Base-by-base conservation (phyloP, 2,329 filamentous ascomycete species). In the Penicillium sp. region DNA sequence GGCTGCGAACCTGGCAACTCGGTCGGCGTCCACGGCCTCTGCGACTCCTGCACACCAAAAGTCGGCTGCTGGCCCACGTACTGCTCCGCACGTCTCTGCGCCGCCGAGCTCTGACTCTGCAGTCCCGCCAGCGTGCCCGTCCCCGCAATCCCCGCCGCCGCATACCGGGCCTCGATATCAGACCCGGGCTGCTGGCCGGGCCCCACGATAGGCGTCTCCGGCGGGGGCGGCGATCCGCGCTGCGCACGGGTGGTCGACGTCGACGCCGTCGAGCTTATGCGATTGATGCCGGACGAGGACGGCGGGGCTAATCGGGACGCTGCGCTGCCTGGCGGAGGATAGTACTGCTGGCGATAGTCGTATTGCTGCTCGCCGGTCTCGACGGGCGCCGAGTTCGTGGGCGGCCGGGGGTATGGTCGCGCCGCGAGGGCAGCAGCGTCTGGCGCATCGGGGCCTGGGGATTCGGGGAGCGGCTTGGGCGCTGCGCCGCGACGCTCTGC, bases 241-340 rank as follows among this genome's bases (percentile, higher is more conserved):
- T 90, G 93, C 20, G 95, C 95, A 65, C 91, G 88, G 2, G 94
- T 97, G 0, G 95, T 99, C 2, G 93, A 96, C 12, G 88, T 96
- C 0, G 95, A 98, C 14, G 94, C 92, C 7, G 91, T 96, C 2
- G 94, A 97, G 69, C 84, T 86, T 63, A 89, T 79, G 35, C 87
- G 81, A 67, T 87, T 88, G 11, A 58, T 54, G 1, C 52, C 52
- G 3, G 55, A 58, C 22, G 22, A 52, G 14, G 49, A 52, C 14
- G 52, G 34, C 28, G 70, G 65, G 6, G 69, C 57, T 20, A 66
- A 68, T 41, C 63, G 61, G 38, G 63, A 65, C 22, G 67, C 62
- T 7, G 70, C 65, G 66, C 57, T 74, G 76, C 7, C 50, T 4
- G 83, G 83, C 49, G 84, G 84, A 50, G 86, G 85, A 75, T 84